Percentiles rank a stretch among this genome's conserved stretches.
phyloP scores from a whole-genome alignment of 2,329 filamentous ascomycete species.

The Trichoderma gracile region DNA sequence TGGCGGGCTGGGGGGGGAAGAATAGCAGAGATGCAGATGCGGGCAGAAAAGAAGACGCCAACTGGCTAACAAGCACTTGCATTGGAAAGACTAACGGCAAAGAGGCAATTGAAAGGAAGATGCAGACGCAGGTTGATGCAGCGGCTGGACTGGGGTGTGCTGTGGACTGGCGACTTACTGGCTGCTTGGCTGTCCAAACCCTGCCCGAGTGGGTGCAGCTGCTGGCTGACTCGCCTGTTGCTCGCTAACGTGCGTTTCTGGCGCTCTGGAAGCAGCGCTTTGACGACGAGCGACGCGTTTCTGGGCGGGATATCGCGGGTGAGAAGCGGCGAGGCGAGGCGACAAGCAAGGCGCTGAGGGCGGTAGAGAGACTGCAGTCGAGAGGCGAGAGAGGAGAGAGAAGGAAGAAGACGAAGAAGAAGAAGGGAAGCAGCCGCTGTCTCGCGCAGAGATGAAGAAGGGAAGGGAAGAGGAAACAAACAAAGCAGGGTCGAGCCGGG shows the following conservation, averaged over 20 bases:
- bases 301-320: neutral
- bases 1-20: neutral
- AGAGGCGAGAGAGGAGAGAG: neutral
- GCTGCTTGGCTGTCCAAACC: slow-evolving; percentile 10
- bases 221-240: slow-evolving; percentile 22
- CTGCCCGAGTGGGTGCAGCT: slow-evolving; percentile 22
- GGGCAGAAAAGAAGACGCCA: slow-evolving; percentile 20
- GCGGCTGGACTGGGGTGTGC: slow-evolving; percentile 8
- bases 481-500: slow-evolving; percentile 12
- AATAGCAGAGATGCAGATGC: slow-evolving; percentile 8
- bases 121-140: too few relatives aligned
- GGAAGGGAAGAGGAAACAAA: neutral
- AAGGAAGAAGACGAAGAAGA: too few relatives aligned
- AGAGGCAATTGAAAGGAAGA: neutral
- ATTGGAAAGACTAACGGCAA: slow-evolving; percentile 22
- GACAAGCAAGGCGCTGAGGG: neutral
- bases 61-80: slow-evolving; percentile 23
- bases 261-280: slow-evolving; percentile 10
- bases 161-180: slow-evolving; percentile 24
- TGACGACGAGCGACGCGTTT: slow-evolving; percentile 20
- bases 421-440: neutral
- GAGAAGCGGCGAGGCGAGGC: neutral
- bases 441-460: neutral
- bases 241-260: slow-evolving; percentile 21
- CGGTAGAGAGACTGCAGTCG: too few relatives aligned